Base-by-base conservation (phyloP, 1,284 basidiomycete species). In the Pterulicium gracile region DNA sequence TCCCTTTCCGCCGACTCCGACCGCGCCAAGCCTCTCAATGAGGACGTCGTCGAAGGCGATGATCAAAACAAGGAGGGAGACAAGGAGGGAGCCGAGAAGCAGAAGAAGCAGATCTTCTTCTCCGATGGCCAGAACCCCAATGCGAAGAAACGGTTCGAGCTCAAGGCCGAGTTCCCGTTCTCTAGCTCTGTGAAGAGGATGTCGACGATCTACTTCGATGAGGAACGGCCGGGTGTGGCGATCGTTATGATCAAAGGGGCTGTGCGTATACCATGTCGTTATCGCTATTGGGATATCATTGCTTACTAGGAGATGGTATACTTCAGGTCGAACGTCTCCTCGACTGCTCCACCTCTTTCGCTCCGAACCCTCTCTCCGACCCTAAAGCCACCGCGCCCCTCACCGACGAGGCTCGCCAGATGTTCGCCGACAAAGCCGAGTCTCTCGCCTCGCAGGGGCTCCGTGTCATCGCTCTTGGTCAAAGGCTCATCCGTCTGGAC, bases 171-270 rank as follows among this genome's bases (percentile, higher is more conserved):
- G 55, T 75, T 73, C 55, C 75, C 78, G 0, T 82, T 82, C 62
- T 78, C 80, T 49, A 78, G 75, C 46, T 69, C 70, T 39, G 60
- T 80, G 51, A 82, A 82, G 61, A 67, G 78, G 34, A 82, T 80
- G 79, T 70, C 73, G 1, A 64, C 58, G 23, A 56, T 65, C 24
- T 66, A 64, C 47, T 46, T 53, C 14, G 63, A 65, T 48, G 55
- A 54, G 22, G 51, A 61, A 32, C 39, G 57, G 32, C 51, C 53
- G 1, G 48, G 48, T 10, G 23, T 51, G 1, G 56, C 54, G 3
- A 42, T 69, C 21, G 59, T 67, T 22, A 58, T 73, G 50, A 70
- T 73, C 56, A 84, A 84, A 59, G 79, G 79, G 17, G 80, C 79
- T 20, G 75, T 79, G 47, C 24, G 62, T 55, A 3, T n/a, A 36